Conservation (phyloP, 345 rosid genomes). For the Lumnitzera littorea region DNA sequence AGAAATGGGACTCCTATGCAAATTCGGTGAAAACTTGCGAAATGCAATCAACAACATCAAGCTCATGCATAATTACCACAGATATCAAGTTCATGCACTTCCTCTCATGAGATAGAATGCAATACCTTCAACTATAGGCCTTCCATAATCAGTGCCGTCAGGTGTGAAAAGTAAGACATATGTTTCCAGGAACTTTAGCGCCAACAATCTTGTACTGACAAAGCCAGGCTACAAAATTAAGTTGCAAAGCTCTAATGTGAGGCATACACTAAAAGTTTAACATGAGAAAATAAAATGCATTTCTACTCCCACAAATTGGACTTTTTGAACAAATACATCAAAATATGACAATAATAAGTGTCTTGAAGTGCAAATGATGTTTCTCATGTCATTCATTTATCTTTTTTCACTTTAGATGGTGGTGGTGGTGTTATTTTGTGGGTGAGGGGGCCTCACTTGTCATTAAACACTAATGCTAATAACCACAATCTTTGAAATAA, state of each 20-base stretch:
- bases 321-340: too few relatives aligned
- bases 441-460: too few relatives aligned
- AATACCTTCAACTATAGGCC: constrained; percentile 54
- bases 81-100: neutral
- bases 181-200: constrained; percentile 87
- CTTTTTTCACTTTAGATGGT: too few relatives aligned
- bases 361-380: too few relatives aligned
- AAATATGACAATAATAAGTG: too few relatives aligned
- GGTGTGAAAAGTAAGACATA: constrained; percentile 68
- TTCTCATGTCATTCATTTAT: too few relatives aligned
- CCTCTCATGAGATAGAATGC: neutral
- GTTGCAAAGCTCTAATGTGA: neutral
- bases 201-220: constrained; percentile 62
- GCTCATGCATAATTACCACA: neutral
- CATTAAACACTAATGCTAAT: too few relatives aligned
- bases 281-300: too few relatives aligned
- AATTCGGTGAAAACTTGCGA: neutral
- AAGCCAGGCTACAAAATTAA: constrained; percentile 61
- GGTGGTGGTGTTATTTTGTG: too few relatives aligned
- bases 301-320: too few relatives aligned
- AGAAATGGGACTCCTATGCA: neutral
- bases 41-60: neutral
- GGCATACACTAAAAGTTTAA: too few relatives aligned
- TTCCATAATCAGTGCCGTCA: constrained; percentile 55
- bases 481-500: too few relatives aligned